Base-by-base conservation (phyloP, 495 filamentous ascomycete species). In the Penicillium cataractarum region DNA sequence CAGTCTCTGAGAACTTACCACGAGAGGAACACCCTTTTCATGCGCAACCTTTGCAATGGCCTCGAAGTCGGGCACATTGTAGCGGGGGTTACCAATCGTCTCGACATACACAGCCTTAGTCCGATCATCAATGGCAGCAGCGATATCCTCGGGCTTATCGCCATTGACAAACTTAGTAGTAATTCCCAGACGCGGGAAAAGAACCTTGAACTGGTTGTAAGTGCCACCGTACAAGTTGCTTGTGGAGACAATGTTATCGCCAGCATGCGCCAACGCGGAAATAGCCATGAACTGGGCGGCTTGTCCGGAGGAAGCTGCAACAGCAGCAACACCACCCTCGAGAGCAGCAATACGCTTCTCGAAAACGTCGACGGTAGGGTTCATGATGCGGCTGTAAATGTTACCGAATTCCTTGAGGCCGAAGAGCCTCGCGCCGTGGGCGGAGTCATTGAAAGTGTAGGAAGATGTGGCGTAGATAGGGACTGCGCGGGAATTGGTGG, bases 361-460 rank as follows among this genome's bases (percentile, higher is more conserved):
- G 62, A 98, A 95, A 46, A 98, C 96, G 78, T 97, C 96, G 60
- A 97, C 92, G 6, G 95, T 99, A 3, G 95, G 95, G 75, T 99
- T 99, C 92, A 96, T 96, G 67, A 99, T 95, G 59, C 95, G 90
- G 70, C 89, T 92, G 83, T 99, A 99, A 79, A 99, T 97, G 78
- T 99, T 97, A 74, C 94, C 96, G 74, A 96, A 94, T 76, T 97
- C 94, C 75, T 97, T 96, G 78, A 99, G 92, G 66, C 92, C 92
- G 73, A 99, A 99, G 26, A 99, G 89, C 71, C 94, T 88, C 55
- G 96, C 96, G 64, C 93, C 95, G 75, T 98, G 95, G 54, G 93
- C 95, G 37, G 92, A 96, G 80, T 97, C 92, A 85, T 98, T 92
- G 89, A 99, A 99, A 60, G 86, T 83, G 76, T 80, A 99, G 67